Base-by-base conservation (phyloP, 2,329 filamentous ascomycete genomes). In the Rhytidhysteron rufulum region DNA sequence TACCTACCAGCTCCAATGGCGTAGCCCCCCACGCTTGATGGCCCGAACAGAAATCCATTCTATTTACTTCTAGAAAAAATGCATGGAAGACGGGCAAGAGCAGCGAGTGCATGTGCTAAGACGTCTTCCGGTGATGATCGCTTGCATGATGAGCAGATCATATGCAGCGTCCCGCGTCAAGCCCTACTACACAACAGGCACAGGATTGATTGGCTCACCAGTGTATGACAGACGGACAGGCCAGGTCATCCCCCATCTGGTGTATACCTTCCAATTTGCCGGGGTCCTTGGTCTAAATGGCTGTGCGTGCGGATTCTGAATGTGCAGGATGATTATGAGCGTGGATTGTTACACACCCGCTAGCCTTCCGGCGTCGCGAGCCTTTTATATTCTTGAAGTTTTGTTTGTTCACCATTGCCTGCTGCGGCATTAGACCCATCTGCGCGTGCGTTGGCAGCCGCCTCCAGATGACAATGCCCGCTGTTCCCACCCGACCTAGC, bases 381-480 rank as follows among this genome's bases (percentile, higher is more conserved):
- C 24, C 42, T 37, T 36, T 39, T 43, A 49, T 42, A 49, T 46
- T 43, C 40, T 35, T 27, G 24, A 20, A 21, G n/a, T 33, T 21
- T 21, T 51, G 43, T 50, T 58, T 64, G 63, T 58, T 63, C 55
- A 51, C 41, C 45, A 31, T 46, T 39, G 39, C 47, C 48, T 41
- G 41, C 44, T 30, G 41, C 44, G 40, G 50, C 53, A 57, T 41
- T 45, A 44, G 53, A 51, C 53, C 47, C 49, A 44, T 53, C 45
- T 54, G 52, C 53, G 53, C 49, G 48, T 53, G 54, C 43, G 56
- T 50, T 62, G 57, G 57, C 60, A 58, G 53, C 53, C 54, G 56
- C 35, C 38, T 42, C 35, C 37, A 43, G 41, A 50, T 59, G 48
- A 63, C 60, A 60, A 62, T 62, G 61, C 52, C 41, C 40, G 34